A percentile compares a stretch with the other conserved stretches of the same genome.
These are phyloP conservation scores for Penicillium sp. DNA, from an alignment of 2,329 filamentous ascomycete genomes.

Conservation along the genomic window DNA sequence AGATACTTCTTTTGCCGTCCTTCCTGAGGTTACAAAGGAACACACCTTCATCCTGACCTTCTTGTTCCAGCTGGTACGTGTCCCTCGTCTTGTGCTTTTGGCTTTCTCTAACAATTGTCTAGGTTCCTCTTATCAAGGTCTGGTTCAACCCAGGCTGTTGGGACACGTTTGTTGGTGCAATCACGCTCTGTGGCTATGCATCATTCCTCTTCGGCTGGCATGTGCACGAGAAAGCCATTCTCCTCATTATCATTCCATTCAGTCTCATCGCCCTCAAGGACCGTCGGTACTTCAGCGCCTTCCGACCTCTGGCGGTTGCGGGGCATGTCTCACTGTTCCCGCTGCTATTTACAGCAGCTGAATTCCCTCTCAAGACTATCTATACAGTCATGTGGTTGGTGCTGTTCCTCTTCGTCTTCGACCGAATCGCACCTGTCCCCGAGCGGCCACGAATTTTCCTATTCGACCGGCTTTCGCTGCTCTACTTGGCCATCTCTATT, in stretches of 20 bases:
- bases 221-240: constrained; percentile 92
- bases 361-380: constrained; percentile 86
- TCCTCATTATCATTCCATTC: constrained; percentile 90
- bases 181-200: constrained; percentile 88
- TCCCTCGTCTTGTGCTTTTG: constrained; percentile 1
- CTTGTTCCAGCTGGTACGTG: constrained; percentile 60
- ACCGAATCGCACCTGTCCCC: constrained; percentile 75
- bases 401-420: constrained; percentile 75
- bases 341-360: constrained; percentile 78
- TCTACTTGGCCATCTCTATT: constrained; percentile 84
- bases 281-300: constrained; percentile 80
- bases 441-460: constrained; percentile 73
- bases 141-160: constrained; percentile 74
- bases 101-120: constrained; percentile 11
- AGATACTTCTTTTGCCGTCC: constrained; percentile 84
- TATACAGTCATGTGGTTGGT: constrained; percentile 92
- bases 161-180: constrained; percentile 79
- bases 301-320: constrained; percentile 80
- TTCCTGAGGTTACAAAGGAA: constrained; percentile 74
- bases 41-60: constrained; percentile 76
- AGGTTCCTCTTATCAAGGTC: constrained; percentile 69
- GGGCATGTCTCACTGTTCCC: constrained; percentile 94
- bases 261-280: constrained; percentile 84
- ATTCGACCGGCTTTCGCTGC: constrained; percentile 76
- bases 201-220: constrained; percentile 98